Percentiles rank a stretch among this genome's conserved stretches.
Evolutionary conservation across 805 yeast genomes (phyloP).

Genomic region (Zygotorulaspora chibaensis): DNA sequence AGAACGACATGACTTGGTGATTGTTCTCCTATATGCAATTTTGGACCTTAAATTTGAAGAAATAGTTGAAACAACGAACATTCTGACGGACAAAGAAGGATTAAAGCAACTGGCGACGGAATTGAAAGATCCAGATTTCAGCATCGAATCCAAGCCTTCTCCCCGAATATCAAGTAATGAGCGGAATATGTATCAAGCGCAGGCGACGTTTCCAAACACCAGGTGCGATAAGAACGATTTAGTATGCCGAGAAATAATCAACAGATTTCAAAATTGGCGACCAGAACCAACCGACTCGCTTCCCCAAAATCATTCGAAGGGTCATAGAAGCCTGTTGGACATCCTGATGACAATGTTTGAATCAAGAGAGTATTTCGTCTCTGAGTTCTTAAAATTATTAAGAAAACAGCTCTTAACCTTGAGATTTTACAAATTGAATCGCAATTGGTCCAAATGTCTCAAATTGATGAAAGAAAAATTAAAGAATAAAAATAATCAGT

Average conservation of each 20-base stretch:
- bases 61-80: conserved; percentile 8
- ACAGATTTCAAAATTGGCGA: conserved; percentile 25
- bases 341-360: conserved; percentile 26
- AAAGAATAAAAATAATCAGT: conserved; percentile 1
- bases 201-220: neutral
- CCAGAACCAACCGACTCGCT: conserved; percentile 24
- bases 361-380: conserved; percentile 24
- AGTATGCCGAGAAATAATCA: conserved; percentile 19
- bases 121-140: conserved; percentile 37
- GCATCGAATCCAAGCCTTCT: conserved; percentile 12
- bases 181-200: neutral
- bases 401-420: conserved; percentile 22
- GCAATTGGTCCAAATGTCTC: conserved; percentile 27
- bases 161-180: neutral
- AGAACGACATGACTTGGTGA: conserved; percentile 69
- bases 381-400: conserved; percentile 23
- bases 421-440: conserved; percentile 22
- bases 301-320: conserved; percentile 9
- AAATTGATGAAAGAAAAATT: conserved; percentile 20
- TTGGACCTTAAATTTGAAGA: conserved; percentile 39
- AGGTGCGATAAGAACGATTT: neutral
- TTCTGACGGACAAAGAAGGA: conserved; percentile 6
- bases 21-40: conserved; percentile 65
- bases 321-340: conserved; percentile 22
- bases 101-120: conserved; percentile 39